phyloP scores from a whole-genome alignment of 1,284 basidiomycete species.

The Acaromyces ingoldii region DNA sequence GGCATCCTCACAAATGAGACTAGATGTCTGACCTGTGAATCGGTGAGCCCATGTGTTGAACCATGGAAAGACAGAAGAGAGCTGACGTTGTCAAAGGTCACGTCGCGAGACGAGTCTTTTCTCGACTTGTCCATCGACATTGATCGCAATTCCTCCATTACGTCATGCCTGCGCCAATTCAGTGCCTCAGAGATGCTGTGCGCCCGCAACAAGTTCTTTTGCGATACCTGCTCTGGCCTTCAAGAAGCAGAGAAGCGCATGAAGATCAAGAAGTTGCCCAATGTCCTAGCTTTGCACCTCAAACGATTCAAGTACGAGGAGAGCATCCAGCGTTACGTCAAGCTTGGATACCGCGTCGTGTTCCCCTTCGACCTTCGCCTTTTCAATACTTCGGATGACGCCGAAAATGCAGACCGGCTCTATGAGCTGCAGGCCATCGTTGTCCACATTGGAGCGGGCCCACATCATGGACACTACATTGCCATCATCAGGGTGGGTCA shows the following conservation, averaged over 20 bases:
- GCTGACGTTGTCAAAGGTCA: conserved; percentile 60
- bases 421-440: conserved; percentile 94
- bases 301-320: conserved; percentile 99
- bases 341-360: conserved; percentile 89
- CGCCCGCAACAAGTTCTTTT: conserved; percentile 97
- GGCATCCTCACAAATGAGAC: conserved; percentile 93
- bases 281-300: conserved; percentile 86
- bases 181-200: conserved; percentile 97
- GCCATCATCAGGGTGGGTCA: conserved; percentile 79
- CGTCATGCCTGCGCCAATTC: conserved; percentile 89
- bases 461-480: conserved; percentile 95
- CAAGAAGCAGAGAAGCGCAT: conserved; percentile 98
- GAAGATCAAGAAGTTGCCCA: conserved; percentile 94
- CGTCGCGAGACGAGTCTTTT: conserved; percentile 90
- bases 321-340: conserved; percentile 69
- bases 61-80: background rate
- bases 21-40: conserved; percentile 88
- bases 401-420: conserved; percentile 73
- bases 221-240: conserved; percentile 89
- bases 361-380: conserved; percentile 89
- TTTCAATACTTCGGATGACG: conserved; percentile 94
- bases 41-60: conserved; percentile 13
- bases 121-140: conserved; percentile 97
- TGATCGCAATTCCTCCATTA: conserved; percentile 91
- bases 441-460: conserved; percentile 92